Evolutionary conservation across 2,329 filamentous ascomycete species (phyloP), one percentile per base, ranked within the genome.

Genomic region (Acrocalymma vagum): DNA sequence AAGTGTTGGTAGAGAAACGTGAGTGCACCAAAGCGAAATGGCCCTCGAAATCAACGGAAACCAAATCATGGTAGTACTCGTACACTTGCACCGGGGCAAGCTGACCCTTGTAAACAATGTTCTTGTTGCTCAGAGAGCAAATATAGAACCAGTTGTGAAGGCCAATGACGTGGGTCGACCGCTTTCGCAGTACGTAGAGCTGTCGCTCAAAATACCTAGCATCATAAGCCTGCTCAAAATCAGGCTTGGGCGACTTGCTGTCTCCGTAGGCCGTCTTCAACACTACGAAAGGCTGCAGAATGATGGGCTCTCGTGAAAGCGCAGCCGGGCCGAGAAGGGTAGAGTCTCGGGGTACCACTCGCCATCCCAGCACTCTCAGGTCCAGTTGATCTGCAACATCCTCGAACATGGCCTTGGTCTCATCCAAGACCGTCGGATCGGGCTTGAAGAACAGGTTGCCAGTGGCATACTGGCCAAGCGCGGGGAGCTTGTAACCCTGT

Each of bases 361-460:
- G 89, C 93, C 93, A 99, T 69, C 94, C 94, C 62, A 99, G 78
- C 52, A 96, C 90, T 63, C 93, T 86, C 69, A 99, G 79, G 57
- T 90, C 91, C 63, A 97, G 78, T 52, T 86, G 85, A 70, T 90
- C 86, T 70, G 93, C 92, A 77, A 95, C 87, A 70, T 95, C 88
- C 83, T 96, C 92, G 78, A 99, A 95, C 70, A 88, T 88, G 72
- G 85, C 82, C 75, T 94, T 91, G 59, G 92, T 96, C 75, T 95
- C 88, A 65, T 91, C 87, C 69, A 96, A 76, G 57, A 89, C 87
- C 75, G 95, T 88, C 66, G 89, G 82, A 69, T 96, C 91, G 55
- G 93, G 94, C 80, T 96, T 97, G 81, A 99, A 96, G 78, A 99
- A 99, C 64, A 99, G 75, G 74, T 99, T 99, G 63, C 93, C 93